These are phyloP conservation scores for Biscogniauxia mediterranea DNA, from an alignment of 2,329 filamentous ascomycete species.

Conservation along the genomic window DNA sequence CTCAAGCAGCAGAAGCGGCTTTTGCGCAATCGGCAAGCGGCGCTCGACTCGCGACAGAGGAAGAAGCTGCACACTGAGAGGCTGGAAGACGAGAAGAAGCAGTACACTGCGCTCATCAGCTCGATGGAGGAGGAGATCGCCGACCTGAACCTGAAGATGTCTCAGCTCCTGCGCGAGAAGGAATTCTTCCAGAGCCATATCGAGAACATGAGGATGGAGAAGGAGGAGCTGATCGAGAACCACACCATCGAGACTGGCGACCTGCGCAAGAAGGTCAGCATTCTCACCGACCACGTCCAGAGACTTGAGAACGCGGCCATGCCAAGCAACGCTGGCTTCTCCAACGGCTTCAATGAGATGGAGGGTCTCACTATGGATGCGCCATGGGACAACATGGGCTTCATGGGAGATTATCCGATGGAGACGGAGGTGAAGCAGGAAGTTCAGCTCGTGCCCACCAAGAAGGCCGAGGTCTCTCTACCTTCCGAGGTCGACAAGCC, in stretches of 20 bases:
- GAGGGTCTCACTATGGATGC: conserved; percentile 78
- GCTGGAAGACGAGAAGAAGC: conserved; percentile 95
- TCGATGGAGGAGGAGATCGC: conserved; percentile 76
- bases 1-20: conserved; percentile 97
- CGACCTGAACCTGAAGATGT: conserved; percentile 65
- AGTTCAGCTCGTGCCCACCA: conserved; percentile 51
- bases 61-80: conserved; percentile 99
- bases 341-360: conserved; percentile 75
- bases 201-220: conserved; percentile 76
- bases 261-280: conserved; percentile 86
- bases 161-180: conserved; percentile 70
- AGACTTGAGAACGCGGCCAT: conserved; percentile 64
- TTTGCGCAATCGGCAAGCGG: conserved; percentile 91
- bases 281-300: conserved; percentile 71
- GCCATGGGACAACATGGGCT: conserved; percentile 79
- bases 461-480: conserved; percentile 51
- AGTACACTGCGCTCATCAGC: conserved; percentile 72
- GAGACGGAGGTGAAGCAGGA: conserved; percentile 62
- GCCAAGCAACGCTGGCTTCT: conserved; percentile 61
- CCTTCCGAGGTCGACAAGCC: conserved; percentile 57
- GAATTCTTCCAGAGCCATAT: conserved; percentile 74
- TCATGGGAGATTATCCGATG: conserved; percentile 69
- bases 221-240: conserved; percentile 83
- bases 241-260: conserved; percentile 90
- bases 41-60: conserved; percentile 91